Evolutionary conservation across 2,329 filamentous ascomycete species (phyloP).

Genomic region (Penicillium sp.): DNA sequence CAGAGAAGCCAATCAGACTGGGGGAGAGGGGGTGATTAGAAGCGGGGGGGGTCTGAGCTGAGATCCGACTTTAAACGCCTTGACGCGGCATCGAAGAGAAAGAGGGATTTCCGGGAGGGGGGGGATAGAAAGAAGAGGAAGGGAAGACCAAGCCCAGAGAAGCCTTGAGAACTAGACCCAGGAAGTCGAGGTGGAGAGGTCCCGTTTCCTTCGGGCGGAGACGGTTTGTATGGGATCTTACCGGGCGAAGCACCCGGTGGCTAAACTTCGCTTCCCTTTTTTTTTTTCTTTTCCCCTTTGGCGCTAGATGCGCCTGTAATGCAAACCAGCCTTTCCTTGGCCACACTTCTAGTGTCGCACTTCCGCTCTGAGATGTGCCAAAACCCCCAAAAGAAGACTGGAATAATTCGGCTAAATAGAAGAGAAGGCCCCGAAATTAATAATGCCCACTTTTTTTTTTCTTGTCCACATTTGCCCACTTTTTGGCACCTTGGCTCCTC

Average conservation of each 20-base stretch:
- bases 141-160: background rate
- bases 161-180: background rate
- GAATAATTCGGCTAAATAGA: too few relatives aligned
- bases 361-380: background rate
- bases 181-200: conserved; percentile 3
- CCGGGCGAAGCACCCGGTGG: background rate
- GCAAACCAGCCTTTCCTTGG: background rate
- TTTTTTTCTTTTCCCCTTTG: background rate
- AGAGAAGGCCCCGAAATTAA: background rate
- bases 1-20: background rate
- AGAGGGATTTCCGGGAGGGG: background rate
- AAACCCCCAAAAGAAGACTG: too few relatives aligned
- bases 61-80: background rate
- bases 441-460: background rate
- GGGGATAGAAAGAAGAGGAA: background rate
- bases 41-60: background rate
- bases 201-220: conserved; percentile 11
- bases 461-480: background rate
- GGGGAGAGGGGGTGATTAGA: background rate
- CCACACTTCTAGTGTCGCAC: background rate
- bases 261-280: background rate
- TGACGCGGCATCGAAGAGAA: background rate
- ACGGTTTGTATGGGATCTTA: conserved; percentile 4
- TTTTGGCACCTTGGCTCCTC: background rate
- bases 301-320: conserved; percentile 15